Conservation (phyloP, 805 yeast genomes). For the Ogataea methanolica region DNA sequence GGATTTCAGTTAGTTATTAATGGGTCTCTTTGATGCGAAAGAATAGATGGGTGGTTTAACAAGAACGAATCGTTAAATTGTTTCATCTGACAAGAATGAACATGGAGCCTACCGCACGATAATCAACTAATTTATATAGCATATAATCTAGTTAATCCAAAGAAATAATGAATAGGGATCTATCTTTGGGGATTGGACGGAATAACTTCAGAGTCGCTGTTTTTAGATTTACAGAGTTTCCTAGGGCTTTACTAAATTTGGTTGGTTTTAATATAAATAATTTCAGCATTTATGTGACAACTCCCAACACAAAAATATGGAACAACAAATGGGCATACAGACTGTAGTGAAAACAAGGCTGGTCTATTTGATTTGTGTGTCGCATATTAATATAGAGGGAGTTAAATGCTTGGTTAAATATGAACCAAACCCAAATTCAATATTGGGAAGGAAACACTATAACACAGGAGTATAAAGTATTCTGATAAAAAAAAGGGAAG, state of each 20-base stretch:
- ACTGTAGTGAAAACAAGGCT: too few relatives aligned
- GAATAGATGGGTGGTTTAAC: too few relatives aligned
- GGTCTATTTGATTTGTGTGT: too few relatives aligned
- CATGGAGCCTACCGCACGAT: not conserved
- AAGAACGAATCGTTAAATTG: not conserved
- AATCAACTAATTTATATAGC: not conserved
- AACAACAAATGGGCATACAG: too few relatives aligned
- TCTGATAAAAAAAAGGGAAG: not conserved
- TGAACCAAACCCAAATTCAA: constrained; percentile 13
- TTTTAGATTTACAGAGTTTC: too few relatives aligned
- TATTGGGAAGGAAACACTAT: constrained; percentile 24
- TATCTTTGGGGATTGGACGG: constrained; percentile 9
- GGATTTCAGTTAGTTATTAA: constrained; percentile 6
- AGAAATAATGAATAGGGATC: constrained; percentile 7
- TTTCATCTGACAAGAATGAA: too few relatives aligned
- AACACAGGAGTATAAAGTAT: constrained; percentile 17
- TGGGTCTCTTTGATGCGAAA: not conserved
- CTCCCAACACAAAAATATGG: too few relatives aligned
- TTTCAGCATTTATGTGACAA: too few relatives aligned
- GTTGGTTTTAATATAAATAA: too few relatives aligned
- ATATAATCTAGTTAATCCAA: not conserved
- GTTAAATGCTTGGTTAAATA: constrained; percentile 20
- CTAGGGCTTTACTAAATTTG: too few relatives aligned
- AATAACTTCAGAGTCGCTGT: too few relatives aligned
- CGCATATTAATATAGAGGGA: not conserved